Base-by-base conservation (phyloP, 2,329 filamentous ascomycete genomes). In the Diplodia scrobiculata region DNA sequence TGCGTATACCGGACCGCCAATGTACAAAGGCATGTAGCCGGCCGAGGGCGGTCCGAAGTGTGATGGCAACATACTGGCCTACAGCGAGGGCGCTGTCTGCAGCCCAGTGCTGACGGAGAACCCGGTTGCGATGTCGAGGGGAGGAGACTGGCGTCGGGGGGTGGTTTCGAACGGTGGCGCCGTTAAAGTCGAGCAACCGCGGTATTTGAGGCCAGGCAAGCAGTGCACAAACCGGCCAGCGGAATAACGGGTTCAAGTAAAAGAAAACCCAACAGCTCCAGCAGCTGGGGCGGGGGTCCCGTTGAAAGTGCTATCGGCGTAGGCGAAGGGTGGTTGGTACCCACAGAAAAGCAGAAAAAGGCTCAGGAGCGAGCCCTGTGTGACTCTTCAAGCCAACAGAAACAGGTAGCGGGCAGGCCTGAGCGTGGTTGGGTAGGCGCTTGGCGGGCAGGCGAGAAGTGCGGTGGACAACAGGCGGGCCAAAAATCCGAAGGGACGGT, bases 381-480 rank as follows among this genome's bases (percentile, higher is more conserved):
- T 19, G 52, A 54, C 29, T 54, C 17, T 27, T 27, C 53, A n/a
- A 36, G 19, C 36, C 34, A 36, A 27, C 53, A 41, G 34, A 58
- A 45, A 21, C 29, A 25, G 25, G 25, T 25, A 25, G 25, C 25
- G 25, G 25, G 3, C 25, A 19, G 48, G 47, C 38, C 25, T 45
- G 32, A 25, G 13, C 11, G 48, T n/a, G 17, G 63, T 58, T 65
- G 51, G 63, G 52, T 19, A 36, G 52, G 27, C 63, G 38, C 52
- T 21, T 29, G 38, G 41, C 38, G n/a, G 21, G 50, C 19, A 13
- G 25, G 52, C 38, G 25, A 27, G n/a, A 34, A 50, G 25, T 55
- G 52, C 36, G 47, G 48, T 21, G 27, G 48, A 51, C 10, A 6
- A 19, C 48, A 50, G 25, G 41, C 41, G 51, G 38, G 51, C 36